A percentile compares a stretch with the other conserved stretches of the same genome.
phyloP scores from a whole-genome alignment of 2,329 filamentous ascomycete species.

The Ceratocystis alfenasii region DNA sequence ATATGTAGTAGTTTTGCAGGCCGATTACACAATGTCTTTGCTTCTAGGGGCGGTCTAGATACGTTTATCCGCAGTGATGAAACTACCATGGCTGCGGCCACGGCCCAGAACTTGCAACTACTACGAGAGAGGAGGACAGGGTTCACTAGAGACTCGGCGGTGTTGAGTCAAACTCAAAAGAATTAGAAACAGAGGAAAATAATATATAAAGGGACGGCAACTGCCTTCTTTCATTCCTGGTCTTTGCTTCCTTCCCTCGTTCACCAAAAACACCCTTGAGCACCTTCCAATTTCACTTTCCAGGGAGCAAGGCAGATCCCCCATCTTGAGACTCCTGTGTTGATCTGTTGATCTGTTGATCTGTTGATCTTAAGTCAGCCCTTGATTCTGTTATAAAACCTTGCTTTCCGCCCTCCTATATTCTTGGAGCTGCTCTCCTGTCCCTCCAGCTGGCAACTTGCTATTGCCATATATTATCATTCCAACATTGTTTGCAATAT shows the following conservation, averaged over 20 bases:
- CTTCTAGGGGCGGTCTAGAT: neutral
- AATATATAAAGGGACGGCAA: neutral
- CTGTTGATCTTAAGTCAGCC: no score
- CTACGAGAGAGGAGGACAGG: neutral
- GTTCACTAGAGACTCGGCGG: neutral
- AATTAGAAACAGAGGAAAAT: neutral
- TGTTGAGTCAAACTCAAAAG: neutral
- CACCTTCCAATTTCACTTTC: slow-evolving; percentile 1
- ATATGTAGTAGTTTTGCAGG: neutral
- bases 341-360: slow-evolving; percentile 2
- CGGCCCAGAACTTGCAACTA: neutral
- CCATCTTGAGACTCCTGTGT: neutral
- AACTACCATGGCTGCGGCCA: neutral
- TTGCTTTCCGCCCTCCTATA: neutral
- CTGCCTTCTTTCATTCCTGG: neutral
- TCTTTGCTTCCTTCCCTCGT: neutral
- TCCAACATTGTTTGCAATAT: slow-evolving; percentile 7
- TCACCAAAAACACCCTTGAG: neutral
- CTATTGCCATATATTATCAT: neutral
- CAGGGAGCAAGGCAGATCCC: slow-evolving; percentile 6
- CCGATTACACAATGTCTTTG: slow-evolving; percentile 1
- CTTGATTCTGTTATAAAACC: neutral
- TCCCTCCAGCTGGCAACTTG: neutral
- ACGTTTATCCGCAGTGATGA: neutral
- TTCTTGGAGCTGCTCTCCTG: neutral